Conservation (phyloP, 192 early-diverging fungal genomes). For the Backusella tarrabulga region DNA sequence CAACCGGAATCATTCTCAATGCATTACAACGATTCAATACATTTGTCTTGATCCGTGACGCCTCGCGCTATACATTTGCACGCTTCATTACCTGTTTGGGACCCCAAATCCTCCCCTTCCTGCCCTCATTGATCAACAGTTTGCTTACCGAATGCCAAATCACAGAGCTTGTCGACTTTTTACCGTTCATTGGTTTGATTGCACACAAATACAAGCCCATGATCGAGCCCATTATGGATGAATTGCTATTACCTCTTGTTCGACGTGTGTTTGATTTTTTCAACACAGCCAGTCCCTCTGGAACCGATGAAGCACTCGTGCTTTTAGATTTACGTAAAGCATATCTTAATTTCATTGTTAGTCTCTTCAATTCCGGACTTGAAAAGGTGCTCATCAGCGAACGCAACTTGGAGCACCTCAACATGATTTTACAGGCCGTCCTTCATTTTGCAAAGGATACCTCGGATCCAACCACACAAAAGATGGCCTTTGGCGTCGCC, state of each 20-base stretch:
- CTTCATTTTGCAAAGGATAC: slow-evolving; percentile 63
- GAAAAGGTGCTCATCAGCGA: slow-evolving; percentile 73
- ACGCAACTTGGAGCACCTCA: slow-evolving; percentile 61
- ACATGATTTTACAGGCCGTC: slow-evolving; percentile 63
- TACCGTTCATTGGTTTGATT: slow-evolving; percentile 80
- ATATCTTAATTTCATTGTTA: slow-evolving; percentile 77
- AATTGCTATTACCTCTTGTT: slow-evolving; percentile 76
- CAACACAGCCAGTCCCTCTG: slow-evolving; percentile 70
- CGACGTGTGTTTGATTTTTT: slow-evolving; percentile 83
- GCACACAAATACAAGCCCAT: slow-evolving; percentile 89
- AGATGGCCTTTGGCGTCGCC: slow-evolving; percentile 68
- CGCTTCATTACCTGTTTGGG: slow-evolving; percentile 88
- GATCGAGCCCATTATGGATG: slow-evolving; percentile 67
- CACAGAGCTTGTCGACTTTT: slow-evolving; percentile 80
- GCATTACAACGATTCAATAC: slow-evolving; percentile 62
- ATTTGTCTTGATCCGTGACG: slow-evolving; percentile 67
- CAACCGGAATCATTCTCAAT: slow-evolving; percentile 71
- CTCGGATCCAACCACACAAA: slow-evolving; percentile 60
- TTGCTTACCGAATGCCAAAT: slow-evolving; percentile 73
- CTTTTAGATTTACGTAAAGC: slow-evolving; percentile 77
- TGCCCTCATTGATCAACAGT: slow-evolving; percentile 76
- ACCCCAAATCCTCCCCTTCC: slow-evolving; percentile 73
- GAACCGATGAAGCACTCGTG: slow-evolving; percentile 84
- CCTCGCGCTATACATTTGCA: slow-evolving; percentile 77
- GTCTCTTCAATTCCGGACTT: slow-evolving; percentile 79